phyloP scores from a whole-genome alignment of 73 alveolate species.

The Paramecium primaurelia region DNA sequence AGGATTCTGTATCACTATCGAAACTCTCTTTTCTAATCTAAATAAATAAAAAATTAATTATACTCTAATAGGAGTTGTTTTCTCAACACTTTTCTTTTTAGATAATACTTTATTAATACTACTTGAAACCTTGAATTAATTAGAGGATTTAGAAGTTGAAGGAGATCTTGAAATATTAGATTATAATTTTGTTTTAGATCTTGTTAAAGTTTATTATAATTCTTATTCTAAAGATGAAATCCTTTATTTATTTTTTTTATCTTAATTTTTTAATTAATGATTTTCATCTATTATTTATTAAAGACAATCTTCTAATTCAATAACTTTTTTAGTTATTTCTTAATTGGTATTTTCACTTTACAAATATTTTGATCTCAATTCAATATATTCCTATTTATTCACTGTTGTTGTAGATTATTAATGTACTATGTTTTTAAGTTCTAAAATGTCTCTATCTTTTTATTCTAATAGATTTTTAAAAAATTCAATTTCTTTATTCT shows the following conservation, averaged over 20 bases:
- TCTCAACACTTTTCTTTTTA: background rate
- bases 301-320: background rate
- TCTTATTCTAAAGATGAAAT: conserved; percentile 1
- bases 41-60: background rate
- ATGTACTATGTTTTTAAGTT: background rate
- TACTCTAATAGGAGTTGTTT: conserved; percentile 22
- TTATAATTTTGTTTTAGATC: background rate
- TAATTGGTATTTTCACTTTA: background rate
- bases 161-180: background rate
- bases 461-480: background rate
- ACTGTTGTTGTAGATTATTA: background rate
- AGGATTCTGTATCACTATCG: conserved; percentile 20
- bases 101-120: background rate
- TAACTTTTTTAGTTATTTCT: background rate
- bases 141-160: background rate
- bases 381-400: background rate
- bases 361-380: background rate
- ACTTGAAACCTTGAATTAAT: background rate
- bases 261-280: background rate
- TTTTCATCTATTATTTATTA: conserved; percentile 3
- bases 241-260: background rate
- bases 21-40: background rate
- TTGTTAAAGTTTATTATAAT: background rate
- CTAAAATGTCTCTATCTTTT: background rate
- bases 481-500: background rate